These are phyloP conservation scores for Inonotus obliquus DNA, from an alignment of 1,284 basidiomycete genomes.

Conservation along the genomic window DNA sequence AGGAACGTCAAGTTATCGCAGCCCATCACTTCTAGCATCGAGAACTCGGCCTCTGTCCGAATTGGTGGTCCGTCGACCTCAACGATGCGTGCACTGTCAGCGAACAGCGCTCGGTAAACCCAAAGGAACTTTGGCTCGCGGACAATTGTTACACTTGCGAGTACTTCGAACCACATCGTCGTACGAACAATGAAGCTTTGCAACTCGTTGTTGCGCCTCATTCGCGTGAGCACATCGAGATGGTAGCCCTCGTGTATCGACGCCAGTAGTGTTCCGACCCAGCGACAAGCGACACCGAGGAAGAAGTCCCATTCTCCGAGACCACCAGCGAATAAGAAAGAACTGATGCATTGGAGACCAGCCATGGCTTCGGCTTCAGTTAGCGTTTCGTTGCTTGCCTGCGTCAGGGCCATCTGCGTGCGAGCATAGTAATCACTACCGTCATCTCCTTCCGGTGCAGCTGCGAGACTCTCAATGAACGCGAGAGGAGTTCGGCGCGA, in stretches of 20 bases:
- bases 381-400: neutral
- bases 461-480: neutral
- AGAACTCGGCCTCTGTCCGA: constrained; percentile 34
- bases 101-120: constrained; percentile 55
- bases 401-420: neutral
- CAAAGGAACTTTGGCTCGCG: constrained; percentile 51
- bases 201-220: neutral
- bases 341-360: constrained; percentile 66
- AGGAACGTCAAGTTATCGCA: constrained; percentile 75
- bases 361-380: constrained; percentile 57
- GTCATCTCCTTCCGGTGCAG: neutral
- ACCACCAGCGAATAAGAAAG: constrained; percentile 71
- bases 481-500: neutral
- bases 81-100: constrained; percentile 35
- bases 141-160: constrained; percentile 66
- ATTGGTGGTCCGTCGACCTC: constrained; percentile 22
- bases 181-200: constrained; percentile 72
- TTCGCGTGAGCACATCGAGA: neutral
- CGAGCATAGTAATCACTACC: neutral
- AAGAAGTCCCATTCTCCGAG: constrained; percentile 62
- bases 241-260: constrained; percentile 13
- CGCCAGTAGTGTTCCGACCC: constrained; percentile 44
- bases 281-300: constrained; percentile 52
- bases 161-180: constrained; percentile 81
- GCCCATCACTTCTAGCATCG: constrained; percentile 81